These are phyloP conservation scores for Teunomyces panamensis DNA, from an alignment of 805 yeast species.

Conservation along the genomic window DNA sequence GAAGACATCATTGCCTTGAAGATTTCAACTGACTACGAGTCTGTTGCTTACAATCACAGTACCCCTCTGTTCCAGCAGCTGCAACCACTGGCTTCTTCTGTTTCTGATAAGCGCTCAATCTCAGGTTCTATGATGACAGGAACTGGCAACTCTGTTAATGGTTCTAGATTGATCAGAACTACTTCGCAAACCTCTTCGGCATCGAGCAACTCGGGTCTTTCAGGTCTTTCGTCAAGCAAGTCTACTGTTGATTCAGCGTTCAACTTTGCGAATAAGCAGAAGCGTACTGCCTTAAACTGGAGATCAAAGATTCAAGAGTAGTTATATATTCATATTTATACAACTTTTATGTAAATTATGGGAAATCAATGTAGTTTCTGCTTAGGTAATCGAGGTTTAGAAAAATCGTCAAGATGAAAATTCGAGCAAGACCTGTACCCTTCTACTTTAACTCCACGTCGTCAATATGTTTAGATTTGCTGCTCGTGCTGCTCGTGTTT, in stretches of 20 bases:
- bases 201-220: conserved; percentile 26
- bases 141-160: conserved; percentile 11
- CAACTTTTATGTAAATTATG: background rate
- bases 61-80: conserved; percentile 15
- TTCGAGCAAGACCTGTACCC: background rate
- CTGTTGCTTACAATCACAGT: conserved; percentile 22
- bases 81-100: conserved; percentile 4
- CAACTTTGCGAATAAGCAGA: conserved; percentile 13
- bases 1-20: conserved; percentile 54
- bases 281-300: conserved; percentile 41
- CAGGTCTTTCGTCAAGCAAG: conserved; percentile 24
- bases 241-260: conserved; percentile 9
- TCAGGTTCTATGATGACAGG: conserved; percentile 14
- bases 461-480: conserved; percentile 51
- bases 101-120: conserved; percentile 20
- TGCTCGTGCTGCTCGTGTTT: conserved; percentile 40
- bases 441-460: conserved; percentile 1
- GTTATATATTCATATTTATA: background rate
- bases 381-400: conserved; percentile 1
- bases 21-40: conserved; percentile 33
- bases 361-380: background rate
- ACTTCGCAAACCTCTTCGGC: conserved; percentile 17
- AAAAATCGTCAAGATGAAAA: conserved; percentile 2
- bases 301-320: conserved; percentile 14
- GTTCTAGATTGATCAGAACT: conserved; percentile 24